Conservation (phyloP, 306 rosid genomes). For the Cucurbita maxima region DNA sequence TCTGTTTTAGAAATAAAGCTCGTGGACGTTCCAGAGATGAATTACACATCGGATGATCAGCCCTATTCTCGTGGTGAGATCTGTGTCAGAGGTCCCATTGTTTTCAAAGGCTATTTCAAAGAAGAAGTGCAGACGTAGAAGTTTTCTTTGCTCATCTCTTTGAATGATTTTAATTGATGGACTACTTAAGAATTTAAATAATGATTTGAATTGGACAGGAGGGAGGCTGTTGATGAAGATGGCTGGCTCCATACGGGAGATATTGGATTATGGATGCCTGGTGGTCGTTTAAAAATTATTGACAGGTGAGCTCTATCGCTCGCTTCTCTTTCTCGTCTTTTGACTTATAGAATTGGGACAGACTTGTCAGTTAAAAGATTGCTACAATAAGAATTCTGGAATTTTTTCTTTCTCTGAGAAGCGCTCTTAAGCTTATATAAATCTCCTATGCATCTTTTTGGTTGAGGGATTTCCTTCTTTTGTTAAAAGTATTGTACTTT, state of each 20-base stretch:
- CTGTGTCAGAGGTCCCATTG: constrained; percentile 87
- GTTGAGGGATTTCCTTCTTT: neutral
- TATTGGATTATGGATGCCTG: constrained; percentile 75
- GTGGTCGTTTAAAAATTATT: constrained; percentile 89
- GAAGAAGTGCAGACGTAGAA: constrained; percentile 86
- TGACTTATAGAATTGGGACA: neutral
- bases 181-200: constrained; percentile 3
- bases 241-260: constrained; percentile 98
- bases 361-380: neutral
- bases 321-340: neutral
- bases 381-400: neutral
- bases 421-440: neutral
- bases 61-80: constrained; percentile 98
- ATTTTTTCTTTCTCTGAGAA: neutral
- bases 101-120: constrained; percentile 77
- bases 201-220: constrained; percentile 43
- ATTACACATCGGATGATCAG: constrained; percentile 68
- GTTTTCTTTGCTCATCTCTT: constrained; percentile 17
- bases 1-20: constrained; percentile 77
- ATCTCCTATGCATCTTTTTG: neutral
- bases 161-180: constrained; percentile 2
- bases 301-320: constrained; percentile 54
- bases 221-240: constrained; percentile 77
- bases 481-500: neutral
- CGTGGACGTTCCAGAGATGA: constrained; percentile 96